A percentile compares a stretch with the other conserved stretches of the same genome.
Evolutionary conservation across 306 rosid species (phyloP).

Genomic region (Lagenaria siceraria): DNA sequence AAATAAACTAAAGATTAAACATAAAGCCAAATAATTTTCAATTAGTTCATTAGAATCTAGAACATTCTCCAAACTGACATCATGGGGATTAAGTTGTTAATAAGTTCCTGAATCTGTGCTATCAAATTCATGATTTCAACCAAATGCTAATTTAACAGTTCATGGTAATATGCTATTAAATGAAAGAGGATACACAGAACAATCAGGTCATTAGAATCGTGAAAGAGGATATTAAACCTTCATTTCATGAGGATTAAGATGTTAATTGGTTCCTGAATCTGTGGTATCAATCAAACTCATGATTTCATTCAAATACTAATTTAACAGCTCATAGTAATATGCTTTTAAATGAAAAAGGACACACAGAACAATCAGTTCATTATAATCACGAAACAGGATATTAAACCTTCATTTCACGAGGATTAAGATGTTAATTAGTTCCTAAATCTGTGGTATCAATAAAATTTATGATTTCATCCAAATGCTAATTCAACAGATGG

Average conservation of each 20-base stretch:
- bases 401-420: not conserved
- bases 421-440: not conserved
- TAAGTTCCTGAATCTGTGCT: not conserved
- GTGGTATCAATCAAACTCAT: not conserved
- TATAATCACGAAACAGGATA: not conserved
- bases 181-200: not conserved
- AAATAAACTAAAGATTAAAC: not conserved
- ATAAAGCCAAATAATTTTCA: not conserved
- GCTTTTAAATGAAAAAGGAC: not conserved
- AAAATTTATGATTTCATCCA: not conserved
- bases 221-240: not conserved
- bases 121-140: not conserved
- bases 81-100: not conserved
- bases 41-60: not conserved
- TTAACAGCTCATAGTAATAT: not conserved
- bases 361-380: not conserved
- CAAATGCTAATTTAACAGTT: not conserved
- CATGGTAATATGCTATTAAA: not conserved
- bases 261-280: not conserved
- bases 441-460: not conserved
- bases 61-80: not conserved
- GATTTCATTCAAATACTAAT: not conserved
- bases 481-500: not conserved
- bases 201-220: not conserved
- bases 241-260: not conserved